Conservation (phyloP, 2,329 filamentous ascomycete genomes). For the Sclerotinia sclerotiorum region DNA sequence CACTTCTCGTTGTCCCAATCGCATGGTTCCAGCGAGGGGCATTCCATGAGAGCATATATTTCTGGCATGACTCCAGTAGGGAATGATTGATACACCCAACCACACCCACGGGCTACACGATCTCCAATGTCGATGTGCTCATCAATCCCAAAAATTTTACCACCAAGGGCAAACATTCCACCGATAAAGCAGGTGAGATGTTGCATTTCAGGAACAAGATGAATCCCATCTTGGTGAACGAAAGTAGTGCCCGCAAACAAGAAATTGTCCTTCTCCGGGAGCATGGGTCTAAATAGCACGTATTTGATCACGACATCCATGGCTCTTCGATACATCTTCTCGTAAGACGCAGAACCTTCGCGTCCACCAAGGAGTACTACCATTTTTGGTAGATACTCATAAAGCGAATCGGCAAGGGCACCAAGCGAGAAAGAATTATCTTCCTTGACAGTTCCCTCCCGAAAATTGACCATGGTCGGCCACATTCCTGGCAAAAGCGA, state of each 20-base stretch:
- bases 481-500: conserved; percentile 61
- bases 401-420: conserved; percentile 55
- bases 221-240: conserved; percentile 27
- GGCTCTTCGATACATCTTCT: conserved; percentile 45
- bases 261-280: conserved; percentile 46
- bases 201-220: conserved; percentile 44
- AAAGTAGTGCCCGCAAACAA: conserved; percentile 49
- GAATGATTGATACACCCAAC: conserved; percentile 56
- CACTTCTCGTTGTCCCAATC: conserved; percentile 52
- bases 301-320: conserved; percentile 46
- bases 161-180: conserved; percentile 65
- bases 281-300: conserved; percentile 46
- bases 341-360: conserved; percentile 35
- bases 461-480: conserved; percentile 52
- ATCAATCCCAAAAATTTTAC: conserved; percentile 55
- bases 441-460: conserved; percentile 55
- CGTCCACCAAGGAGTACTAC: conserved; percentile 18
- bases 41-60: conserved; percentile 44
- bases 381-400: conserved; percentile 64
- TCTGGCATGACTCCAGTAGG: conserved; percentile 62
- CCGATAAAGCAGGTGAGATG: conserved; percentile 70
- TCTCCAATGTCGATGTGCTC: conserved; percentile 55
- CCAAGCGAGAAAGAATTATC: conserved; percentile 56
- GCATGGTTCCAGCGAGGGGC: conserved; percentile 22
- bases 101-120: conserved; percentile 59